Conservation (phyloP, 2,329 filamentous ascomycete genomes). For the Sphaerulina populicola region DNA sequence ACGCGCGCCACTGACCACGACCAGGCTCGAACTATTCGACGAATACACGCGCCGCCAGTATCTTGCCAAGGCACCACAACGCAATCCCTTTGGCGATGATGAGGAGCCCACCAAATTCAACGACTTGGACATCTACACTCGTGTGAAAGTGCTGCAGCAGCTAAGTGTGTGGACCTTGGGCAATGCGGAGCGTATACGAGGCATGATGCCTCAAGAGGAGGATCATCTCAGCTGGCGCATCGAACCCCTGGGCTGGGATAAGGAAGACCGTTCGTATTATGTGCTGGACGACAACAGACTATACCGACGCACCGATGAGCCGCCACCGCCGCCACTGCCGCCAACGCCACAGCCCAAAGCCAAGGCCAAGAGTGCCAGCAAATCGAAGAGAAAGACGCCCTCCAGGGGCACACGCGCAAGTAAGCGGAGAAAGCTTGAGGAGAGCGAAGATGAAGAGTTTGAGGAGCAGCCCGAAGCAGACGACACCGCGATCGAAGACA, state of each 20-base stretch:
- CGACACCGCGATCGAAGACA: conserved; percentile 36
- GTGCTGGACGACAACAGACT: conserved; percentile 89
- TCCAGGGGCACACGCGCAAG: conserved; percentile 52
- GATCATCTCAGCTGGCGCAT: conserved; percentile 47
- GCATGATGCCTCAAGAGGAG: conserved; percentile 76
- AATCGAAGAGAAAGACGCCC: conserved; percentile 48
- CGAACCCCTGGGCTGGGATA: conserved; percentile 81
- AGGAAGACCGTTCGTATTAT: conserved; percentile 76
- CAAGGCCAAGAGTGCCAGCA: conserved; percentile 51
- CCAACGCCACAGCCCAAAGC: conserved; percentile 46
- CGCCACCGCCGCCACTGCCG: conserved; percentile 51
- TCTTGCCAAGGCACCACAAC: conserved; percentile 64
- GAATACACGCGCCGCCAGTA: conserved; percentile 90
- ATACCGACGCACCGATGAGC: conserved; percentile 76
- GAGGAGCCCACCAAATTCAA: conserved; percentile 66
- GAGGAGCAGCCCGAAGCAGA: conserved; percentile 38
- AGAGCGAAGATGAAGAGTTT: conserved; percentile 36
- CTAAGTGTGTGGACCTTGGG: conserved; percentile 82
- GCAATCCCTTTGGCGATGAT: conserved; percentile 77
- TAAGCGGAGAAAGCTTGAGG: conserved; percentile 60
- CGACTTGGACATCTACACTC: conserved; percentile 73
- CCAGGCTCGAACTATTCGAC: conserved; percentile 77
- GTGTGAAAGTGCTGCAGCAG: conserved; percentile 76
- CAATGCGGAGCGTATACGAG: conserved; percentile 77
- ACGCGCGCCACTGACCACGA: background rate